A percentile compares a stretch with the other conserved stretches of the same genome.
phyloP scores from a whole-genome alignment of 495 filamentous ascomycete genomes.

The Letharia columbiana region DNA sequence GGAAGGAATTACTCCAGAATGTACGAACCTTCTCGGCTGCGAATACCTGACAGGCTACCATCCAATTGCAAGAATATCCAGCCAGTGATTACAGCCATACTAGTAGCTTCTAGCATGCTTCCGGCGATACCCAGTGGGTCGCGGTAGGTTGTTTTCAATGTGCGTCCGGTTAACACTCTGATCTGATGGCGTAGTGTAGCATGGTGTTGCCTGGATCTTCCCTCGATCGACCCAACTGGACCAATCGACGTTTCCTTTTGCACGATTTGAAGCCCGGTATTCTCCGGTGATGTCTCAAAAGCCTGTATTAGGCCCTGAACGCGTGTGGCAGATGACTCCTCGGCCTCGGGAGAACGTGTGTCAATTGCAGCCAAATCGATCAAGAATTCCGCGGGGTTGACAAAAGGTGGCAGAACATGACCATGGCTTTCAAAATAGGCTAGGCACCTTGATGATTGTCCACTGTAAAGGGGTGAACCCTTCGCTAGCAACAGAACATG shows the following conservation, averaged over 20 bases:
- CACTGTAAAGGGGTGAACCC: conserved; percentile 58
- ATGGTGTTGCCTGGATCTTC: conserved; percentile 21
- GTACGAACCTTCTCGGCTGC: conserved; percentile 53
- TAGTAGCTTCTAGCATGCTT: conserved; percentile 53
- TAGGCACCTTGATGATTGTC: conserved; percentile 42
- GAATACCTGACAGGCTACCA: conserved; percentile 52
- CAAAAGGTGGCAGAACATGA: conserved; percentile 51
- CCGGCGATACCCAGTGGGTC: conserved; percentile 66
- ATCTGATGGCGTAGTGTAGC: conserved; percentile 51
- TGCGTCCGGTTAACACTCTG: conserved; percentile 53
- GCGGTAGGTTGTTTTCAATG: conserved; percentile 55
- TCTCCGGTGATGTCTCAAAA: conserved; percentile 37
- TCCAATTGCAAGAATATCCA: conserved; percentile 60
- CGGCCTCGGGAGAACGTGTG: conserved; percentile 52
- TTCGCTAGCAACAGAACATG: conserved; percentile 53
- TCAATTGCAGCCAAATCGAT: conserved; percentile 66
- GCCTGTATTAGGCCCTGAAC: conserved; percentile 46
- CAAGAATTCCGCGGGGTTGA: conserved; percentile 66
- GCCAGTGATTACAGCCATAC: conserved; percentile 58
- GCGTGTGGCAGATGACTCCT: conserved; percentile 46
- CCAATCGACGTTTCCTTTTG: conserved; percentile 10
- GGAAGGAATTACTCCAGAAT: background rate
- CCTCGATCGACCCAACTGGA: background rate
- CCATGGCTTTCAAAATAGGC: conserved; percentile 50
- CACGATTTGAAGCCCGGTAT: conserved; percentile 21